Evolutionary conservation across 2,329 filamentous ascomycete species (phyloP).

Genomic region (Chalara sp.): DNA sequence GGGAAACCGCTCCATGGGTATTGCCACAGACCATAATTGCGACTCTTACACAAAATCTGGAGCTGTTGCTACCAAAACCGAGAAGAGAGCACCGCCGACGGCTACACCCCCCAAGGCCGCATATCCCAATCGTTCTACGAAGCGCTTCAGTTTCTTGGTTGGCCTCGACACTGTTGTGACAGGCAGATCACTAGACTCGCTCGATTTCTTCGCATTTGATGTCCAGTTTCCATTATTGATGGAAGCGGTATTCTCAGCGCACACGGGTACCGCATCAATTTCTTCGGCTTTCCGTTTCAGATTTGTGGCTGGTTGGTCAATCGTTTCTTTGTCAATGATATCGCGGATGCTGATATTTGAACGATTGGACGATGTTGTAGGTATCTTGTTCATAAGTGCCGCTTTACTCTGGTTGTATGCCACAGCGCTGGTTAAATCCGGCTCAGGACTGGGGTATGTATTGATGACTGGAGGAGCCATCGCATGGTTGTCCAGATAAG

Average conservation of each 20-base stretch:
- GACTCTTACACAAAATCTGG: constrained; percentile 24
- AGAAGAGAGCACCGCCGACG: constrained; percentile 30
- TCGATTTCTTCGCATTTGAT: background rate
- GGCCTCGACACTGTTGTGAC: constrained; percentile 14
- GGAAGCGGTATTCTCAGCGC: constrained; percentile 6
- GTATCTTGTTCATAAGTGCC: background rate
- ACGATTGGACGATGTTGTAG: constrained; percentile 8
- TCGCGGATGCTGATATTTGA: constrained; percentile 24
- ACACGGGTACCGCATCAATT: constrained; percentile 17
- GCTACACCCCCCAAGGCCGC: constrained; percentile 30
- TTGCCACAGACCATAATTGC: background rate
- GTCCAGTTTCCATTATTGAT: background rate
- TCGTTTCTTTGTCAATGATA: constrained; percentile 19
- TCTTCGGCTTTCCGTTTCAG: constrained; percentile 25
- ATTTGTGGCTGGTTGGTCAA: constrained; percentile 1
- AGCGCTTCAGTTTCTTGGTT: constrained; percentile 20
- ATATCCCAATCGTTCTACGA: constrained; percentile 22
- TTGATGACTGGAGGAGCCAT: background rate
- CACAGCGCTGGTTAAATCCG: constrained; percentile 24
- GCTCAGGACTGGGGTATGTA: constrained; percentile 13
- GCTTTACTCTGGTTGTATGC: constrained; percentile 20
- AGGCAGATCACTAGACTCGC: background rate
- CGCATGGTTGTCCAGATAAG: background rate
- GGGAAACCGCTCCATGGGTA: background rate
- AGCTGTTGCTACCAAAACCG: constrained; percentile 31